Base-by-base conservation (phyloP, 192 early-diverging fungal genomes). In the Allomyces javanicus region DNA sequence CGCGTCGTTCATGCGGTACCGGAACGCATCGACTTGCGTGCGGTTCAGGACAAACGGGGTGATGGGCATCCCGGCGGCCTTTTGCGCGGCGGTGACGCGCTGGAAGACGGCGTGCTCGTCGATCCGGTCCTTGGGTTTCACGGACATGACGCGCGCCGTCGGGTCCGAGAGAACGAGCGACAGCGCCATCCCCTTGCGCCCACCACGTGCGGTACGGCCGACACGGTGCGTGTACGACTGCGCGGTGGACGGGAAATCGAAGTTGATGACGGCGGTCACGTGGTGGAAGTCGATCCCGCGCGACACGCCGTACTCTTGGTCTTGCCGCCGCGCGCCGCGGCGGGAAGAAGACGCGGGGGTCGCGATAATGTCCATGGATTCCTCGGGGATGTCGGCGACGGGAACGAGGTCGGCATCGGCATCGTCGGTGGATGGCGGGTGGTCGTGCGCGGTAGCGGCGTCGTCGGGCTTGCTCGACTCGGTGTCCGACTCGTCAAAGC, bases 241-340 rank as follows among this genome's bases (percentile, higher is more conserved):
- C 23, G 88, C 83, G 0, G 91, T 87, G 1, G 67, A 74, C 45
- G 96, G 96, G 69, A 99, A 87, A 70, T 99, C 96, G 82, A 96
- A 96, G 76, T 99, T 99, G 77, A 99, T 86, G 44, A 99, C 96
- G 9, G 89, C 83, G 5, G 85, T 79, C 1, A 96, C 96, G 69
- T 86, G 85, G 55, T 90, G 82, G 74, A 99, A 99, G 74, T 99
- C 96, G 44, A 99, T 86, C 25, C 96, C 96, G 55, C 96, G 88
- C 10, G 94, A 87, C 23, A 96, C 90, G 24, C 95, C 95, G 72
- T 96, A 96, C 71, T 96, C 94, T 45, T 74, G 64, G 64, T 61
- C 71, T 79, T 80, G 63, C 75, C 17, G 50, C 17, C 17, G 50
- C 50, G 50, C 17, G 17, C 50, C 50, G 50, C 73, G 9, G 66